These are phyloP conservation scores for Aspergillus oerlinghausenensis DNA, from an alignment of 2,329 filamentous ascomycete species.

Conservation along the genomic window DNA sequence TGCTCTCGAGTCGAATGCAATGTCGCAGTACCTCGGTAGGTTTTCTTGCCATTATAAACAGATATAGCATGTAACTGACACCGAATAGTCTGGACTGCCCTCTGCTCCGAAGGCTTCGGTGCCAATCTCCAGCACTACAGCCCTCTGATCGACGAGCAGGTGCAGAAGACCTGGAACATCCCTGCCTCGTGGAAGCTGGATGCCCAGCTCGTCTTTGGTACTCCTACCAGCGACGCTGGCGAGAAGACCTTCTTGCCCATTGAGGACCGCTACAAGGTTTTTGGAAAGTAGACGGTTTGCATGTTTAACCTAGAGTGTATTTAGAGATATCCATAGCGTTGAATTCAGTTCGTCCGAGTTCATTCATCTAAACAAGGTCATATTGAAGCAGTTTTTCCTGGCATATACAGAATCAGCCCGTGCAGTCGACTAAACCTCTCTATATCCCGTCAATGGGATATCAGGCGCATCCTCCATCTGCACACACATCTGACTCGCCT, in stretches of 20 bases:
- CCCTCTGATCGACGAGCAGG: slow-evolving; percentile 72
- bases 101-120: slow-evolving; percentile 77
- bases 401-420: not conserved
- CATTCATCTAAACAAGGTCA: too few relatives aligned
- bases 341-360: not conserved
- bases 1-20: slow-evolving; percentile 69
- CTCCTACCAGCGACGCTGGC: slow-evolving; percentile 16
- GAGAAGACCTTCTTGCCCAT: slow-evolving; percentile 28
- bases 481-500: slow-evolving; percentile 10
- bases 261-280: slow-evolving; percentile 33
- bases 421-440: not conserved
- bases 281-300: slow-evolving; percentile 24
- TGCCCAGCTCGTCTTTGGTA: slow-evolving; percentile 78
- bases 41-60: not conserved
- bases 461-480: slow-evolving; percentile 4
- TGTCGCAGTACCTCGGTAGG: slow-evolving; percentile 64
- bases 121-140: slow-evolving; percentile 92
- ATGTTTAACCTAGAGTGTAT: not conserved
- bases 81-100: slow-evolving; percentile 62
- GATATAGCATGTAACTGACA: slow-evolving; percentile 1
- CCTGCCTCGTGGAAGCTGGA: slow-evolving; percentile 70
- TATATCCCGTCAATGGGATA: slow-evolving; percentile 15
- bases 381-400: too few relatives aligned
- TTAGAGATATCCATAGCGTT: not conserved
- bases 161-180: slow-evolving; percentile 63